phyloP scores from a whole-genome alignment of 2,329 filamentous ascomycete species.

The Aspergillus sp. region DNA sequence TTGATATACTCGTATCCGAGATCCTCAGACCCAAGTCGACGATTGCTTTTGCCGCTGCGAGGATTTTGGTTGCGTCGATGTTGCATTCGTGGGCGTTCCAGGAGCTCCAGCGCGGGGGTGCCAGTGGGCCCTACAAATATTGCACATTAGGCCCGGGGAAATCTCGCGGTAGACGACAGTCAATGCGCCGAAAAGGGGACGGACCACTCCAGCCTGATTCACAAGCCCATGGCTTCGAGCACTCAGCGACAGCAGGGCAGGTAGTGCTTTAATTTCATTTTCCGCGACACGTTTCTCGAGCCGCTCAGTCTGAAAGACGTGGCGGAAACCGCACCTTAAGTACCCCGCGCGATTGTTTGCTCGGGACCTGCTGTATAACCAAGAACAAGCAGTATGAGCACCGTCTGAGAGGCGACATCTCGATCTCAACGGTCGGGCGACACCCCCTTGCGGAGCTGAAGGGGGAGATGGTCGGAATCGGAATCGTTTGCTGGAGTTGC shows the following conservation, averaged over 20 bases:
- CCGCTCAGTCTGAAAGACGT: too few species aligned
- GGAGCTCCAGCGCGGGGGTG: constrained; percentile 50
- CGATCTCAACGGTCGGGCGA: not conserved
- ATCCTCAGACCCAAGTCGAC: constrained; percentile 53
- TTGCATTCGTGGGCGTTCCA: constrained; percentile 56
- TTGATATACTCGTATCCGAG: constrained; percentile 56
- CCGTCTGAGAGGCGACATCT: not conserved
- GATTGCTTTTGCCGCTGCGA: constrained; percentile 53
- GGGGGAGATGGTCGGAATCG: not conserved
- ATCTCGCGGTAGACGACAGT: too few species aligned
- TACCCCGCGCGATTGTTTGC: too few species aligned
- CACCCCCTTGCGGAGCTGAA: not conserved
- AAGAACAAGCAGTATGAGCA: not conserved
- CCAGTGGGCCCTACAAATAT: constrained; percentile 11
- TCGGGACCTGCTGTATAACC: too few species aligned
- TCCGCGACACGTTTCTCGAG: too few species aligned
- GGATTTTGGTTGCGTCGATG: constrained; percentile 51
- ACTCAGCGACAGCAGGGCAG: too few species aligned
- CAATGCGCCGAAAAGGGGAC: too few species aligned
- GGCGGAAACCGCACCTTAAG: too few species aligned
- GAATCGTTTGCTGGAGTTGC: not conserved
- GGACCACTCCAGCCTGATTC: too few species aligned
- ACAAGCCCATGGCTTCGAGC: too few species aligned
- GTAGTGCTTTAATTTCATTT: too few species aligned
- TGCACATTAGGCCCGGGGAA: too few species aligned